phyloP scores from a whole-genome alignment of 768 basidiomycete genomes.

The Dentipellis sp. region DNA sequence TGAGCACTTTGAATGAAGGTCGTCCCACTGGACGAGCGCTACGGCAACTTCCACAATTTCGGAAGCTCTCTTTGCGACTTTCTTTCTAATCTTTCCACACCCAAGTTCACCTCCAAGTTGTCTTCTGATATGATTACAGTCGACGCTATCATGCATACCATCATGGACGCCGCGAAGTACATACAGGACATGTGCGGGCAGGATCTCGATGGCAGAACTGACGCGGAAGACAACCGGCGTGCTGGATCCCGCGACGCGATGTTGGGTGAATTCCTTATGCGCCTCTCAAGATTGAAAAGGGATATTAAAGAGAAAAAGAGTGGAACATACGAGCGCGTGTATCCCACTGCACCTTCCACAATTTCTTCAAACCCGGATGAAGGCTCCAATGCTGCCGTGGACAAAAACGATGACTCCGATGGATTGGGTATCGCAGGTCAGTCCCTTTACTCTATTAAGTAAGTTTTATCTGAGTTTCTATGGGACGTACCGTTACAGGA shows the following conservation, averaged over 20 bases:
- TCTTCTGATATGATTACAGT: neutral
- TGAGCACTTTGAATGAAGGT: neutral
- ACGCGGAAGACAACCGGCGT: neutral
- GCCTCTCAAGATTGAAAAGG: neutral
- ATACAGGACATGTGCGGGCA: neutral
- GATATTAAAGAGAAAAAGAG: neutral
- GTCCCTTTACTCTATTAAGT: neutral
- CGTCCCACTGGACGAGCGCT: neutral
- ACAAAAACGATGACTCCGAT: neutral
- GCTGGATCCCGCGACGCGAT: neutral
- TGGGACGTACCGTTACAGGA: neutral
- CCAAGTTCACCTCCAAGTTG: neutral
- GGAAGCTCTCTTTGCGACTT: neutral
- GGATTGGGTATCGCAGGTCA: neutral
- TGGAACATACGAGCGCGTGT: no score
- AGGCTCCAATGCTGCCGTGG: neutral
- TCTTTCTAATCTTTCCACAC: neutral
- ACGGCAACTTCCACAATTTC: neutral
- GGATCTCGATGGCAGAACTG: no score
- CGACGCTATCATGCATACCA: neutral
- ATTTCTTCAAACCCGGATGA: no score
- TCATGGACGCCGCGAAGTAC: neutral
- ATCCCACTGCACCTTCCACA: no score
- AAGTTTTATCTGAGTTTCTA: neutral
- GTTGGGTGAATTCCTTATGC: neutral